Conservation (phyloP, 495 filamentous ascomycete genomes). For the Daldinia concentrica region DNA sequence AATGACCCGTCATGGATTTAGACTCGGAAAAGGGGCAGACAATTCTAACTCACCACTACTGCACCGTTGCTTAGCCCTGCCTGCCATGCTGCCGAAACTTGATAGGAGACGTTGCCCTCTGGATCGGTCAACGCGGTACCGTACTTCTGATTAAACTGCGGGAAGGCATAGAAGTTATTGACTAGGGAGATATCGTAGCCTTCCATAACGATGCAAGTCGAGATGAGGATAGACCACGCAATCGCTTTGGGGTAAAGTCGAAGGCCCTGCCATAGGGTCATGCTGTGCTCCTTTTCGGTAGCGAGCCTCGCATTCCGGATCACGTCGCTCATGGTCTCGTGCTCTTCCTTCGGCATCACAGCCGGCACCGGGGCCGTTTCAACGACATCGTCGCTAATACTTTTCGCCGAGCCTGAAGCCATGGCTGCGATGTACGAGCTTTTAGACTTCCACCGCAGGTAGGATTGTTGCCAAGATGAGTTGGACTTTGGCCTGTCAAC, state of each 20-base stretch:
- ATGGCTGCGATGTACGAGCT: slow-evolving; percentile 6
- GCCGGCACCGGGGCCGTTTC: slow-evolving; percentile 23
- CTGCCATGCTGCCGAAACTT: slow-evolving; percentile 80
- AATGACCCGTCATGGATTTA: neutral
- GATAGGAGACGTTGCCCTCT: slow-evolving; percentile 64
- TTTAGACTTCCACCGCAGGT: neutral
- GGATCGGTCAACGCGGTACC: slow-evolving; percentile 58
- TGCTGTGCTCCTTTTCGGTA: slow-evolving; percentile 63
- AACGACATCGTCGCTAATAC: slow-evolving; percentile 18
- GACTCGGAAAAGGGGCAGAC: neutral
- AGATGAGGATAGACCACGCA: slow-evolving; percentile 68
- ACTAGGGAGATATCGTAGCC: slow-evolving; percentile 69
- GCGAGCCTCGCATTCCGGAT: slow-evolving; percentile 58
- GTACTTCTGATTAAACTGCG: slow-evolving; percentile 75
- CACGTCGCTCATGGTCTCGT: slow-evolving; percentile 51
- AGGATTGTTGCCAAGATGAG: neutral
- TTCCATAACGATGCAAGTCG: slow-evolving; percentile 71
- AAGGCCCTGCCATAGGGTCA: slow-evolving; percentile 64
- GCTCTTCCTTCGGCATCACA: slow-evolving; percentile 34
- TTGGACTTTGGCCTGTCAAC: neutral
- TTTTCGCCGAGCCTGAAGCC: slow-evolving; percentile 24
- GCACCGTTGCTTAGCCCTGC: slow-evolving; percentile 73
- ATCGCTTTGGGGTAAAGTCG: slow-evolving; percentile 65
- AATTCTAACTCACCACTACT: slow-evolving; percentile 52
- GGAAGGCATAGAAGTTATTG: slow-evolving; percentile 67